Base-by-base conservation (phyloP, 306 rosid genomes). In the Glycine soja region DNA sequence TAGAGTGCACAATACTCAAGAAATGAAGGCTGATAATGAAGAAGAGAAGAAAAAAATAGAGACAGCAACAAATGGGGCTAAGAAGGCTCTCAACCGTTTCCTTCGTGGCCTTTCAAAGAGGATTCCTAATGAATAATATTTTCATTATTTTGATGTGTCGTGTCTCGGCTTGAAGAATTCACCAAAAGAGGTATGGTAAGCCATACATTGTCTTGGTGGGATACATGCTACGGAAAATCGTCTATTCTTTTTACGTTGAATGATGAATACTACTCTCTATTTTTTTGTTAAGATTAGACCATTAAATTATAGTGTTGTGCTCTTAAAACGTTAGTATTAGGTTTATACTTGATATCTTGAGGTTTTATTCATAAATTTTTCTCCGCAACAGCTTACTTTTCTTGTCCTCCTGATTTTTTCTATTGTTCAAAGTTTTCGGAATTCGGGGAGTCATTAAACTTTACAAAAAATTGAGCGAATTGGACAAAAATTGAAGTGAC, bases 1-100 rank as follows among this genome's bases (percentile, higher is more conserved):
- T 2, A 86, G 83, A 84, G 90, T 91, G 76, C 90, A 87, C 52
- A 79, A 72, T 34, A 42, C 76, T 74, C 85, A 90, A 77, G 92
- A 89, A 72, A 85, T 6, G 81, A 61, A 87, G 62, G 77, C 69
- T 19, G 77, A 15, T 15, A 52, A 40, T 24, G 93, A 89, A 76
- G 92, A 87, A 70, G 90, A 89, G 42, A 69, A 77, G 82, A 87
- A 72, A 82, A 81, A 88, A 62, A 68, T 70, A 74, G 91, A 86
- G 71, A 81, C 62, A 51, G 82, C 78, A 1, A 69, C 70, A 47
- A 54, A 38, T 77, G 70, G 85, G 12, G 96, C 96, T 74, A 81
- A 77, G 73, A 88, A 79, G 84, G 84, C 97, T 48, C 96, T 95
- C 82, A 83, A 87, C 78, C 87, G 85, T 57, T 95, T 95, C 86